A percentile compares a stretch with the other conserved stretches of the same genome.
Conservation (phyloP, 345 rosid genomes). For the Schrenkiella parvula region DNA sequence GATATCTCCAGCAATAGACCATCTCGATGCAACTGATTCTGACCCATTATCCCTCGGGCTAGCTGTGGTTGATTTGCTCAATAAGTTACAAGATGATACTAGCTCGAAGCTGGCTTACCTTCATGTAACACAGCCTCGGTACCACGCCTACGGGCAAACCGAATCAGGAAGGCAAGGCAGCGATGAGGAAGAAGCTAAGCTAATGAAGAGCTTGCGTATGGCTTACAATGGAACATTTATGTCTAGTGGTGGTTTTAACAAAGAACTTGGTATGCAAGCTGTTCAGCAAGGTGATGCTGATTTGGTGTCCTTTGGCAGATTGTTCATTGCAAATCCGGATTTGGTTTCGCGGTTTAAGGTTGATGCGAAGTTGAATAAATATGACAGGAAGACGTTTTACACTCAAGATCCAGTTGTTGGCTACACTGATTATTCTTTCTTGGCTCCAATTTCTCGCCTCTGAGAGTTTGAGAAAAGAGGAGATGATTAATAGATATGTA, state of each 20-base stretch:
- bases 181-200: constrained; percentile 55
- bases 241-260: constrained; percentile 68
- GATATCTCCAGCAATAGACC: constrained; percentile 82
- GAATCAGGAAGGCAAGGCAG: constrained; percentile 55
- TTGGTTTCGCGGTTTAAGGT: constrained; percentile 56
- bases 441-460: constrained; percentile 26
- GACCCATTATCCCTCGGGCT: constrained; percentile 68
- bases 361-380: constrained; percentile 53
- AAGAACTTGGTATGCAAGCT: constrained; percentile 70
- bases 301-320: constrained; percentile 73
- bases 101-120: constrained; percentile 64
- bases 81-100: constrained; percentile 46
- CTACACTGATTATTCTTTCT: constrained; percentile 70
- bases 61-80: constrained; percentile 53
- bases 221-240: constrained; percentile 70
- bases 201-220: constrained; percentile 47
- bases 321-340: constrained; percentile 82
- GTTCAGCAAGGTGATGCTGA: constrained; percentile 64
- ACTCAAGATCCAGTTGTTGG: constrained; percentile 67
- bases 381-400: constrained; percentile 66
- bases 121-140: constrained; percentile 85
- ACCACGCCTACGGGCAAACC: constrained; percentile 55
- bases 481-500: not conserved
- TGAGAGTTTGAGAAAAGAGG: constrained; percentile 3
- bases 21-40: constrained; percentile 73